Percentiles rank a stretch among this genome's conserved stretches.
Conservation (phyloP, 2,329 filamentous ascomycete species). For the Beauveria caledonica region DNA sequence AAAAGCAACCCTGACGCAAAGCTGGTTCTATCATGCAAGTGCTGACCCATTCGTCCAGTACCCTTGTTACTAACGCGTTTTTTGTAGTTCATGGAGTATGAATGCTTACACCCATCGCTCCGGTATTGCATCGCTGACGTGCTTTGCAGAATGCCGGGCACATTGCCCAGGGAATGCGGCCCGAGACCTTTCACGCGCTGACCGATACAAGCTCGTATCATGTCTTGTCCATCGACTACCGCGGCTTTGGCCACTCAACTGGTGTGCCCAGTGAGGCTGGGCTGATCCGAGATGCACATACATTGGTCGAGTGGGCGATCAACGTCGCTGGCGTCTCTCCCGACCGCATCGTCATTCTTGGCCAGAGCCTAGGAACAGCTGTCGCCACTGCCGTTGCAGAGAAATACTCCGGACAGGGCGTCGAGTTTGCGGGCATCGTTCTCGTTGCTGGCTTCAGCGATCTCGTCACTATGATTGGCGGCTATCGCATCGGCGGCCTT, state of each 20-base stretch:
- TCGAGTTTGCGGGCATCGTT: slow-evolving; percentile 71
- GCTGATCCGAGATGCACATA: slow-evolving; percentile 68
- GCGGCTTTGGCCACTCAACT: slow-evolving; percentile 75
- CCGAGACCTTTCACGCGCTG: slow-evolving; percentile 68
- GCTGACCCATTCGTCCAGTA: slow-evolving; percentile 3
- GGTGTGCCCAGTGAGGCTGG: slow-evolving; percentile 75
- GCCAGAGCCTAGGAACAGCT: slow-evolving; percentile 83
- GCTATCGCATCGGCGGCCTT: slow-evolving; percentile 70
- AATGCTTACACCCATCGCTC: neutral
- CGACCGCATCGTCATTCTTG: slow-evolving; percentile 68
- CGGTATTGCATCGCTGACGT: slow-evolving; percentile 13
- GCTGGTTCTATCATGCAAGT: slow-evolving; percentile 56
- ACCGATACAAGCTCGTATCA: slow-evolving; percentile 68
- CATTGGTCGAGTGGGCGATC: slow-evolving; percentile 66
- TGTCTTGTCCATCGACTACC: slow-evolving; percentile 83
- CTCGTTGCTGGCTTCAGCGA: slow-evolving; percentile 74
- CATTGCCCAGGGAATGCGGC: slow-evolving; percentile 68
- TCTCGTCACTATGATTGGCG: slow-evolving; percentile 62
- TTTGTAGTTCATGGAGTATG: slow-evolving; percentile 49
- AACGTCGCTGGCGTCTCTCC: slow-evolving; percentile 55
- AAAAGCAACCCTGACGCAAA: slow-evolving; percentile 54
- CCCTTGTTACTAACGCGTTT: slow-evolving; percentile 11
- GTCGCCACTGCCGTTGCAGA: slow-evolving; percentile 69
- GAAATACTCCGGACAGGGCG: slow-evolving; percentile 50
- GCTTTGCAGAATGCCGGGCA: slow-evolving; percentile 69